A percentile compares a stretch with the other conserved stretches of the same genome.
Evolutionary conservation across 2,329 filamentous ascomycete genomes (phyloP).

Genomic region (Ophiostoma quercus): DNA sequence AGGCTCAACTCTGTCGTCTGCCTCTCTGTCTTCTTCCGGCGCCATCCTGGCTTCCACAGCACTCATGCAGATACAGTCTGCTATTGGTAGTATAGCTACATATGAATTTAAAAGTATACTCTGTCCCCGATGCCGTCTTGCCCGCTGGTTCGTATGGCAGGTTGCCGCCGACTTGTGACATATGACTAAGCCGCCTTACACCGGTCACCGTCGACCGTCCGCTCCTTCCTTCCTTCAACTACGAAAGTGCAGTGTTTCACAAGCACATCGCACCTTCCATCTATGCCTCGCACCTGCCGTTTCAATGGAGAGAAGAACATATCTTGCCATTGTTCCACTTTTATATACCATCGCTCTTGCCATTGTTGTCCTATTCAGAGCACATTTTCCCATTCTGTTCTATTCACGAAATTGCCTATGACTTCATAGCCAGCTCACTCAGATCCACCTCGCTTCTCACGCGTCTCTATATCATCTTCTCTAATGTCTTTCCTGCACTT

Average conservation of each 20-base stretch:
- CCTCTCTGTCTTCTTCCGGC: not conserved
- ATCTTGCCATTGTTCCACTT: slow-evolving; percentile 23
- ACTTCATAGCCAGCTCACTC: slow-evolving; percentile 5
- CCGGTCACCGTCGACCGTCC: not conserved
- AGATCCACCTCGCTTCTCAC: not conserved
- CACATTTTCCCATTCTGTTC: not conserved
- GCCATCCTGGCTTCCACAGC: not conserved
- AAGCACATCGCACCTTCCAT: not conserved
- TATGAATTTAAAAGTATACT: slow-evolving; percentile 18
- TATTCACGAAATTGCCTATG: not conserved
- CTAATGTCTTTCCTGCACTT: not conserved
- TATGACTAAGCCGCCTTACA: not conserved
- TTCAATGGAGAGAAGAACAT: not conserved
- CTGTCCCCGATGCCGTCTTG: not conserved
- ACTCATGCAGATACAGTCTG: not conserved
- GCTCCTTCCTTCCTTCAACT: not conserved
- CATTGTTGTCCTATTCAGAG: slow-evolving; percentile 16
- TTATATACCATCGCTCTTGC: not conserved
- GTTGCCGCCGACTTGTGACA: not conserved
- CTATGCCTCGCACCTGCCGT: no score
- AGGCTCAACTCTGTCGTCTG: not conserved
- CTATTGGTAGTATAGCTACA: slow-evolving; percentile 10
- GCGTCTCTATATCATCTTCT: not conserved
- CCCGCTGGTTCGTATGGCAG: not conserved
- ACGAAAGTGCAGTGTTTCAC: not conserved